Conservation (phyloP, 2,329 filamentous ascomycete genomes). For the Botrytis squamosa region DNA sequence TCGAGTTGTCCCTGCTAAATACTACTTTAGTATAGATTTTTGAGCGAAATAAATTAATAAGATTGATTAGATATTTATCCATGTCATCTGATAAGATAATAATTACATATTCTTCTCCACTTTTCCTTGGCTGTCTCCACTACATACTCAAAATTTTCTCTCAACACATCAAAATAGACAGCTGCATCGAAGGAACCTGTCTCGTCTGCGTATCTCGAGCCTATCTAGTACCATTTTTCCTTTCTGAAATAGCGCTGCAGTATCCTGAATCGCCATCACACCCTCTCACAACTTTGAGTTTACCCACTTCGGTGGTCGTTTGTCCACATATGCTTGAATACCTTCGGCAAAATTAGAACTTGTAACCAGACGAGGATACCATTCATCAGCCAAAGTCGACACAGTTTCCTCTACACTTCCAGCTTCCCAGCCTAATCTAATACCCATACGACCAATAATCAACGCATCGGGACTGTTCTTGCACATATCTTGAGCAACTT, state of each 20-base stretch:
- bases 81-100: slow-evolving; percentile 22
- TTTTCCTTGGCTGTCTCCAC: slow-evolving; percentile 4
- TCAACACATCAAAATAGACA: not conserved
- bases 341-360: slow-evolving; percentile 74
- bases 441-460: slow-evolving; percentile 28
- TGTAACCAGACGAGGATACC: slow-evolving; percentile 56
- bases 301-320: slow-evolving; percentile 64
- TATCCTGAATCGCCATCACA: not conserved
- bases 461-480: slow-evolving; percentile 31
- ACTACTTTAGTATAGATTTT: not conserved
- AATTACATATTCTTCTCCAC: slow-evolving; percentile 22
- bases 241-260: not conserved
- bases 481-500: slow-evolving; percentile 33
- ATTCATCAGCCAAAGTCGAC: slow-evolving; percentile 48
- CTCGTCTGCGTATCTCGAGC: not conserved
- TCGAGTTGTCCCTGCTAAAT: not conserved
- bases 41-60: slow-evolving; percentile 1
- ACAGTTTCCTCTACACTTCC: slow-evolving; percentile 29
- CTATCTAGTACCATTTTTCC: not conserved
- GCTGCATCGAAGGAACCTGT: not conserved
- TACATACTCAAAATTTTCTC: not conserved
- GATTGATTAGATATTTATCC: slow-evolving; percentile 18
- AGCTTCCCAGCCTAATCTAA: slow-evolving; percentile 28
- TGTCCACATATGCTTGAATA: slow-evolving; percentile 71
- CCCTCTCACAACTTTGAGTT: slow-evolving; percentile 51